Evolutionary conservation across 495 filamentous ascomycete species (phyloP).

Genomic region (Astrothelium macrocarpum): DNA sequence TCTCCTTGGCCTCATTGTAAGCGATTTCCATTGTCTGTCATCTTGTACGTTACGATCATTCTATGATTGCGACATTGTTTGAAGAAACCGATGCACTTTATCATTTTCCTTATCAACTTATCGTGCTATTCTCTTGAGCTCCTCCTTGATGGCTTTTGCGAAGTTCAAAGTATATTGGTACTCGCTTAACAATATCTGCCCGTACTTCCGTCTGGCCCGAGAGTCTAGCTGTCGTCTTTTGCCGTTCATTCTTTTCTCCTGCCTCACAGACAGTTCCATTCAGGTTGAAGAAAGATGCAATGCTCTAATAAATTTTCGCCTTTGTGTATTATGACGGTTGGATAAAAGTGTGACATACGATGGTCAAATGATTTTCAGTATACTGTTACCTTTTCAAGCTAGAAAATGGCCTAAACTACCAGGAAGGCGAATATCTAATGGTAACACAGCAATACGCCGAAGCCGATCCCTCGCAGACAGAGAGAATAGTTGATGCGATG

Average conservation of each 20-base stretch:
- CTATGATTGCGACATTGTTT: neutral
- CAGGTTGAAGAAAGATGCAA: too few relatives aligned
- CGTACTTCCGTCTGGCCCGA: too few relatives aligned
- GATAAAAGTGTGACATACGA: too few relatives aligned
- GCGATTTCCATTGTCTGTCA: neutral
- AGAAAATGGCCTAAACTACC: neutral
- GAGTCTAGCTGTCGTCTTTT: too few relatives aligned
- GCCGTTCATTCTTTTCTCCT: too few relatives aligned
- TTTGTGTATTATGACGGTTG: too few relatives aligned
- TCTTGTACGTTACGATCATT: neutral
- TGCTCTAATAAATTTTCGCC: too few relatives aligned
- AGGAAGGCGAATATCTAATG: neutral
- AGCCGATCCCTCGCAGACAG: slow-evolving; percentile 32
- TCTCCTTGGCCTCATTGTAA: slow-evolving; percentile 39
- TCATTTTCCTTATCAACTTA: neutral
- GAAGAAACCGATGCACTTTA: neutral
- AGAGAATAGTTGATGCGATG: slow-evolving; percentile 31
- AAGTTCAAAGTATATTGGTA: too few relatives aligned
- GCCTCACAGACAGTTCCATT: too few relatives aligned
- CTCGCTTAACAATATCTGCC: too few relatives aligned
- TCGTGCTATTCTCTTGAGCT: too few relatives aligned
- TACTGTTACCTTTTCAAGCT: neutral
- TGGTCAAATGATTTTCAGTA: neutral
- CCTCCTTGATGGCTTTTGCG: too few relatives aligned
- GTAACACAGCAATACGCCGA: slow-evolving; percentile 28